Conservation (phyloP, 257 asterid genomes). For the Nicotiana benthamiana region DNA sequence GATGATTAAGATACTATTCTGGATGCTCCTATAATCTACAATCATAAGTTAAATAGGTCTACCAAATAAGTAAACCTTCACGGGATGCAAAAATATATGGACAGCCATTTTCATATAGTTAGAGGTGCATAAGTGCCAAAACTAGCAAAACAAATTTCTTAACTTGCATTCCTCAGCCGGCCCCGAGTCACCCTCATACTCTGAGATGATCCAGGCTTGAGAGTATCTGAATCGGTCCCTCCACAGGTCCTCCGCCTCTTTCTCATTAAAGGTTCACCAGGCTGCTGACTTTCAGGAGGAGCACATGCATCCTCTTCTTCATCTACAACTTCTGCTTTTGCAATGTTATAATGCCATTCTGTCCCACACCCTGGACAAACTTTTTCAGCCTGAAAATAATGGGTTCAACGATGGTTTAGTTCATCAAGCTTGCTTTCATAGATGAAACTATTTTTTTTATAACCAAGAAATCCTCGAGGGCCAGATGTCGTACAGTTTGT, state of each 20-base stretch:
- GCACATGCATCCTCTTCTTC: constrained; percentile 14
- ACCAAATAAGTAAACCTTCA: background rate
- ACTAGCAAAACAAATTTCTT: constrained; percentile 1
- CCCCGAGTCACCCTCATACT: constrained; percentile 42
- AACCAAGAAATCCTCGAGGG: too few species aligned
- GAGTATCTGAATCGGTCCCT: constrained; percentile 14
- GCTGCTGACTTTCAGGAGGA: constrained; percentile 25
- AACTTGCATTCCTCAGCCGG: constrained; percentile 25
- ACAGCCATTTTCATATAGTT: background rate
- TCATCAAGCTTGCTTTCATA: background rate
- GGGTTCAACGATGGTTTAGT: too few species aligned
- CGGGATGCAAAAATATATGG: background rate
- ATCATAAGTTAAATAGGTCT: background rate
- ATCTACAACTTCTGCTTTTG: constrained; percentile 39
- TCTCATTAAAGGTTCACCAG: constrained; percentile 17
- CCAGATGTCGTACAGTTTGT: too few species aligned
- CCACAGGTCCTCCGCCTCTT: constrained; percentile 24
- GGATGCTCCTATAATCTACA: background rate
- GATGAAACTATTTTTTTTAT: background rate
- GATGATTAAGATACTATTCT: too few species aligned
- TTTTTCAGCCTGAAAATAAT: constrained; percentile 36
- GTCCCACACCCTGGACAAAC: constrained; percentile 68
- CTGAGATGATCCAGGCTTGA: constrained; percentile 17
- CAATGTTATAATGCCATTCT: constrained; percentile 35
- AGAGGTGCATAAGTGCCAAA: background rate